phyloP scores from a whole-genome alignment of 2,329 filamentous ascomycete genomes.

The Karstenula rhodostoma region DNA sequence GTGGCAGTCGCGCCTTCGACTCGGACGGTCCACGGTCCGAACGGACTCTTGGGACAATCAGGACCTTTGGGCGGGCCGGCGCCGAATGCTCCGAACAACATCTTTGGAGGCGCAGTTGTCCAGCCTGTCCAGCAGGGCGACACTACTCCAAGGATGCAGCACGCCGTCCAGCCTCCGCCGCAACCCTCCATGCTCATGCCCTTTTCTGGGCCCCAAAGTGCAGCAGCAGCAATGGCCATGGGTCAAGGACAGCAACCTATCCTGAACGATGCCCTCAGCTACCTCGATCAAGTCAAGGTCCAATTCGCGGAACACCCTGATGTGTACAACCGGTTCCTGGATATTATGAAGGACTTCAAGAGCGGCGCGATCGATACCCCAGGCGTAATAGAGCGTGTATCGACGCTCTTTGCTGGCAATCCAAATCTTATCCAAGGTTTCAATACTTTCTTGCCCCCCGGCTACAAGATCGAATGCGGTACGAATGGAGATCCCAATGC shows the following conservation, averaged over 20 bases:
- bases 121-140: conserved; percentile 66
- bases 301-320: conserved; percentile 97
- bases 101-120: conserved; percentile 76
- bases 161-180: conserved; percentile 63
- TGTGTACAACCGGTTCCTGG: conserved; percentile 94
- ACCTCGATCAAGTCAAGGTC: conserved; percentile 97
- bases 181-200: conserved; percentile 62
- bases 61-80: conserved; percentile 61
- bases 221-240: conserved; percentile 63
- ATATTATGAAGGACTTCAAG: conserved; percentile 99
- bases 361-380: conserved; percentile 98
- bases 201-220: conserved; percentile 52
- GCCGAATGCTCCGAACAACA: conserved; percentile 66
- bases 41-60: conserved; percentile 75
- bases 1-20: conserved; percentile 78
- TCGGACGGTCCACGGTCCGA: conserved; percentile 87
- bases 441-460: conserved; percentile 95
- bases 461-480: conserved; percentile 96
- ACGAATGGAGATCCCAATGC: conserved; percentile 93
- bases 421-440: conserved; percentile 96
- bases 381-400: conserved; percentile 95
- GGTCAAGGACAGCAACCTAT: conserved; percentile 86
- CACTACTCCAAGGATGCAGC: conserved; percentile 67
- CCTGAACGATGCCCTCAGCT: conserved; percentile 86
- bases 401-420: conserved; percentile 93